Conservation (phyloP, 306 rosid species). For the Medicago ruthenica region DNA sequence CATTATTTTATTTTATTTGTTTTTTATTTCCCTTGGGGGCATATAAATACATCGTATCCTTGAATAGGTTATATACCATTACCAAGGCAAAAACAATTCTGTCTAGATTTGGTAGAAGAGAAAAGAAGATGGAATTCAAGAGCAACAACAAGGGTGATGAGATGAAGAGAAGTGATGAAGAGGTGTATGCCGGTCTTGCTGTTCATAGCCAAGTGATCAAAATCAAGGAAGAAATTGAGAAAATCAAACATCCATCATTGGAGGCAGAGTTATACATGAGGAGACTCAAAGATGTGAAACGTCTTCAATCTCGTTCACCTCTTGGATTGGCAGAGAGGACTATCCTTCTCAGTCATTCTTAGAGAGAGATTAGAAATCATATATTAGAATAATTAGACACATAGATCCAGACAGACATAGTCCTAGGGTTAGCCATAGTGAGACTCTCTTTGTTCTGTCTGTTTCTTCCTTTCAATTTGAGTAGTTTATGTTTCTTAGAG, state of each 20-base stretch:
- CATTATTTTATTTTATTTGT: not conserved
- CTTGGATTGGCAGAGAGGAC: conserved; percentile 54
- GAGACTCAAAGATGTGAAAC: conserved; percentile 48
- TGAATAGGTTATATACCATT: not conserved
- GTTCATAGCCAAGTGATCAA: conserved; percentile 85
- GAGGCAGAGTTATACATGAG: conserved; percentile 48
- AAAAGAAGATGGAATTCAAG: conserved; percentile 18
- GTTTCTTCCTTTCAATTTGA: not conserved
- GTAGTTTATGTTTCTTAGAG: not conserved
- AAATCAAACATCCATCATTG: conserved; percentile 67
- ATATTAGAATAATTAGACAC: not conserved
- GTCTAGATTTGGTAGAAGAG: not conserved
- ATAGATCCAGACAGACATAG: no score
- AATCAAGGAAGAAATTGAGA: conserved; percentile 80
- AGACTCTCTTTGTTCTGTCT: not conserved
- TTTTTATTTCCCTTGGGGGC: not conserved
- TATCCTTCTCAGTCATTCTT: conserved; percentile 54
- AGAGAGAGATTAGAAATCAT: not conserved
- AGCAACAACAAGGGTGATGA: not conserved
- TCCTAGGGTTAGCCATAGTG: no score
- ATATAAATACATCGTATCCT: not conserved
- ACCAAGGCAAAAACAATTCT: not conserved
- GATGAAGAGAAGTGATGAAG: conserved; percentile 24
- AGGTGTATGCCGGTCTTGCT: conserved; percentile 41
- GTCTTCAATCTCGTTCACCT: conserved; percentile 72